Base-by-base conservation (phyloP, 179 eudicot genomes). In the Nepenthes alata region DNA sequence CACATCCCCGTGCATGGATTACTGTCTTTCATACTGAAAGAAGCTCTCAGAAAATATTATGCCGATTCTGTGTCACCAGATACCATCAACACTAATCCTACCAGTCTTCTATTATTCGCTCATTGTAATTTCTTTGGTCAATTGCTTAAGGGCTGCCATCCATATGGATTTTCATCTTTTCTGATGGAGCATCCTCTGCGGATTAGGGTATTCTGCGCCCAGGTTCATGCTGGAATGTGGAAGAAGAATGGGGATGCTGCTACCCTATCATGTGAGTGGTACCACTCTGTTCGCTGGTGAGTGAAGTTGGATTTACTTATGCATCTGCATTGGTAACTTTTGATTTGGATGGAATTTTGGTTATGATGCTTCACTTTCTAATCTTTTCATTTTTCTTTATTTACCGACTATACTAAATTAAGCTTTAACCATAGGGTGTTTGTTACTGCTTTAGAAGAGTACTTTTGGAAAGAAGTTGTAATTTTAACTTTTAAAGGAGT, bases 171-270 rank as follows among this genome's bases (percentile, higher is more conserved):
- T 81, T 90, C 99, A 63, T 83, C 91, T 15, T 82, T 70, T 70
- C 66, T 87, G 63, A 90, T 94, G 99, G 99, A 94, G 74, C 96
- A 94, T 82, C 95, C 97, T 67, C 75, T 94, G 57, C 94, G 85
- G 61, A 83, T 78, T 72, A 85, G 86, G 68, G 99, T 90, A 39
- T 90, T 94, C 71, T 94, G 99, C 66, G 85, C 97, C 58, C 82
- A 94, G 80, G 94, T 94, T 60, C 91, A 80, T 69, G 97, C 99
- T 76, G 97, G 96, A 39, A 87, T 94, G 97, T 94, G 99, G 99
- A 83, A 85, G 67, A 85, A 82, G 71, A 94, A 94, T 80, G 99
- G 97, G 38, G 99, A 94, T 65, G 77, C 84, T 74, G 85, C 99
- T 45, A 61, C 75, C 60, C 49, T 85, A 62, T 82, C 79, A 58